Percentiles rank a stretch among this genome's conserved stretches.
Conservation (phyloP, 768 basidiomycete genomes). For the Trametopsis cervina region DNA sequence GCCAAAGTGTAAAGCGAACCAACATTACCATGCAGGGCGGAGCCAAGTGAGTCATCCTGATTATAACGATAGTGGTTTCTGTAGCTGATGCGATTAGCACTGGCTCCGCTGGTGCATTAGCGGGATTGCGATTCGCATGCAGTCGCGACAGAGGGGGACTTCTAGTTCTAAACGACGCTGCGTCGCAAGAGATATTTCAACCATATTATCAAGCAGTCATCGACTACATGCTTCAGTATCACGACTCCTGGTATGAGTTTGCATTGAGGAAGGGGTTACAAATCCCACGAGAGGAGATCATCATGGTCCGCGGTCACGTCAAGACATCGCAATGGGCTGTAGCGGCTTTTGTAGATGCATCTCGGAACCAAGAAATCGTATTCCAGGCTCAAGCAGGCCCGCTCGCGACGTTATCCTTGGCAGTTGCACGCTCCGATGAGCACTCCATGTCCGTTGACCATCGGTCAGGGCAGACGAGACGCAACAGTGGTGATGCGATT, state of each 20-base stretch:
- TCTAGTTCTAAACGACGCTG: constrained; percentile 6
- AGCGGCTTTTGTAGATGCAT: constrained; percentile 2
- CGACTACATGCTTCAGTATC: constrained; percentile 11
- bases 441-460: constrained; percentile 1
- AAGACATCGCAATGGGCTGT: constrained; percentile 10
- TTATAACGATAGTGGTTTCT: not conserved
- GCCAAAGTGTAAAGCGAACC: not conserved
- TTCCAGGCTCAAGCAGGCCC: constrained; percentile 1
- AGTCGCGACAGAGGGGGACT: constrained; percentile 14
- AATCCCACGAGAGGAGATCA: constrained; percentile 5
- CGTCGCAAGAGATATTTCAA: not conserved
- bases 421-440: not conserved
- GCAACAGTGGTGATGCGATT: not conserved
- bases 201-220: constrained; percentile 3
- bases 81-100: not conserved
- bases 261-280: constrained; percentile 4
- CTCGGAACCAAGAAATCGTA: not conserved
- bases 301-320: constrained; percentile 8
- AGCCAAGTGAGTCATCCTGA: not conserved
- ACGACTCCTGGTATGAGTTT: constrained; percentile 15
- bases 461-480: constrained; percentile 5
- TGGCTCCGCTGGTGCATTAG: constrained; percentile 5
- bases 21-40: not conserved
- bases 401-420: not conserved
- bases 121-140: constrained; percentile 12